These are phyloP conservation scores for Pouteria glomerata DNA, from an alignment of 148 eudicot genomes.

Conservation along the genomic window DNA sequence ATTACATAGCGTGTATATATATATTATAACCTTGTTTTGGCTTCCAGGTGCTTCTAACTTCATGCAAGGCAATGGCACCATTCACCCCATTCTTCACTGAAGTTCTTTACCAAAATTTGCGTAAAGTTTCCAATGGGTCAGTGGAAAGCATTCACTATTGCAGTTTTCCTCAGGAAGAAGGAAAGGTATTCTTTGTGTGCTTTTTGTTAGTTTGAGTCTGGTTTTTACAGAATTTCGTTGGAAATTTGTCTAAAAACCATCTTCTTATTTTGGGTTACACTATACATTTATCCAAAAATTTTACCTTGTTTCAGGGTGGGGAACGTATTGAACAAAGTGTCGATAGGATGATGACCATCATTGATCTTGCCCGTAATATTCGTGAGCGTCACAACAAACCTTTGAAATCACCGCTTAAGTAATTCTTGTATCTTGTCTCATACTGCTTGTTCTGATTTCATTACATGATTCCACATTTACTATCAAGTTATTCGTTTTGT, in stretches of 20 bases:
- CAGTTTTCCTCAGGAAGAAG: conserved; percentile 76
- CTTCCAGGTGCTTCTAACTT: conserved; percentile 70
- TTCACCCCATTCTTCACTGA: conserved; percentile 96
- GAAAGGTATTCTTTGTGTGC: conserved; percentile 42
- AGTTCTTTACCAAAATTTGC: conserved; percentile 81
- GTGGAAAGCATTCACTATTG: conserved; percentile 95
- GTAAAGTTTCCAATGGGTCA: conserved; percentile 55
- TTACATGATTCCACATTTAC: background rate
- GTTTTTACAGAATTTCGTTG: no score
- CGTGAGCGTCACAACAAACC: conserved; percentile 98
- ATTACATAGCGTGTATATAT: background rate
- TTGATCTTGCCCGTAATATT: conserved; percentile 89
- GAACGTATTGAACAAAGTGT: conserved; percentile 96
- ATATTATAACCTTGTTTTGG: background rate
- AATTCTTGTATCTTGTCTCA: conserved; percentile 3
- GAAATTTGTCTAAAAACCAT: no score
- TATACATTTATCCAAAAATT: no score
- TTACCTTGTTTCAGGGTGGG: conserved; percentile 43
- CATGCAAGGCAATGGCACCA: conserved; percentile 95
- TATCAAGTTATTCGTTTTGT: background rate
- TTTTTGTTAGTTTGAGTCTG: background rate
- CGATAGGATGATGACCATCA: conserved; percentile 81
- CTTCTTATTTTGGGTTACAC: no score
- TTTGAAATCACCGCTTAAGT: conserved; percentile 90
- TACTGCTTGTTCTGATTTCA: background rate